These are phyloP conservation scores for Allium fistulosum DNA, from an alignment of 106 monocot genomes.

Conservation along the genomic window DNA sequence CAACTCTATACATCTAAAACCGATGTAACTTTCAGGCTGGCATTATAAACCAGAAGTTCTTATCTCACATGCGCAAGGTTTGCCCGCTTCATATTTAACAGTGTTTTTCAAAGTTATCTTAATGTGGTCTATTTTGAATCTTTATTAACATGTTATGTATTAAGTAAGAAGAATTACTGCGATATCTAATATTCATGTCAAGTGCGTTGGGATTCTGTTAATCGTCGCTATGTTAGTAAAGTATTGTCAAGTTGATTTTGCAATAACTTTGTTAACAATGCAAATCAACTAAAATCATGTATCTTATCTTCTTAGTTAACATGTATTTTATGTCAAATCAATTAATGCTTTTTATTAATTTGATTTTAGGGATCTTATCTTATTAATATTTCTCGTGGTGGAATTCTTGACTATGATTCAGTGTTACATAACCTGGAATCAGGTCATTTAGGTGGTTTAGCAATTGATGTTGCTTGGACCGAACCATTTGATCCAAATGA, in stretches of 20 bases:
- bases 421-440: conserved; percentile 57
- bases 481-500: conserved; percentile 93
- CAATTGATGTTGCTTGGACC: conserved; percentile 89
- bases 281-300: no score
- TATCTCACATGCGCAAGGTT: conserved; percentile 65
- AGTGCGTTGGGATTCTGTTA: no score
- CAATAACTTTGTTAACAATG: no score
- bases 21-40: conserved; percentile 40
- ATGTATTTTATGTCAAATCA: no score
- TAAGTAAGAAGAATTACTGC: no score
- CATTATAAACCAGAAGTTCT: conserved; percentile 47
- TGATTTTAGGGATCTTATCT: conserved; percentile 59
- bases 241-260: no score
- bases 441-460: conserved; percentile 84
- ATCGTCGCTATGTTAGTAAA: no score
- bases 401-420: conserved; percentile 65
- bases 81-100: neutral
- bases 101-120: neutral
- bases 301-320: no score
- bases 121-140: no score
- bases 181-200: no score
- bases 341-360: neutral
- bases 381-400: conserved; percentile 84
- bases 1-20: neutral
- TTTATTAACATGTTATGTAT: no score